Base-by-base conservation (phyloP, 2,329 filamentous ascomycete species). In the Zopfia rhizophila region DNA sequence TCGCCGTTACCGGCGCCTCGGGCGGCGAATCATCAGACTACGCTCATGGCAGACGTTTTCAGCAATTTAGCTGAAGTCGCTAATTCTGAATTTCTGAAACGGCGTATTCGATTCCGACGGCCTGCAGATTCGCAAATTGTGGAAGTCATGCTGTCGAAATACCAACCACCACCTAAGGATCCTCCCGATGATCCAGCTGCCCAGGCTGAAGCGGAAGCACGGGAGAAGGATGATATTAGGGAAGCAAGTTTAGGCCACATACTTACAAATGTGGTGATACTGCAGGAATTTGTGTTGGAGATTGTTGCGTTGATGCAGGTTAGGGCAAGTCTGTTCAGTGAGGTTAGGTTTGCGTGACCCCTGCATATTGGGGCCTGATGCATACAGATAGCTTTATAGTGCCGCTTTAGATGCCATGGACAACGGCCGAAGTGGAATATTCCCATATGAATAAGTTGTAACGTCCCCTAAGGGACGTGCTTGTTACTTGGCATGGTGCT, bases 251-350 rank as follows among this genome's bases (percentile, higher is more conserved):
- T 80, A 21, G 65, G 77, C 43, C 77, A 80, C 55, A 72, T 80
- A 21, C 63, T 79, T 23, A 80, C 77, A 7, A 80, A 80, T 48
- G 72, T 77, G 28, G 75, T 79, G 5, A 68, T 80, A 7, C 48
- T 80, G 53, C 78, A 80, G 55, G 75, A 79, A 48, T 80, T 80
- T 51, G 68, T 78, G 14, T 57, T 79, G 36, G 78, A 80, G 60
- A 46, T 80, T 10, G 71, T 76, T 8, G 77, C 77, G 4, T 63
- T 79, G 40, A 56, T 80, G 61, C 77, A 79, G 53, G 70, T 78
- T 2, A 62, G 78, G 23, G 77, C 77, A 4, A 75, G 75, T 39
- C 65, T 80, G 30, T 73, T 79, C 32, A 70, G 71, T 30, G 78
- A 80, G 53, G 70, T 80, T 35, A 66, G 56, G 48, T 73, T 74